A percentile compares a stretch with the other conserved stretches of the same genome.
These are phyloP conservation scores for Corynascus novoguineensis DNA, from an alignment of 495 filamentous ascomycete species.

Conservation along the genomic window DNA sequence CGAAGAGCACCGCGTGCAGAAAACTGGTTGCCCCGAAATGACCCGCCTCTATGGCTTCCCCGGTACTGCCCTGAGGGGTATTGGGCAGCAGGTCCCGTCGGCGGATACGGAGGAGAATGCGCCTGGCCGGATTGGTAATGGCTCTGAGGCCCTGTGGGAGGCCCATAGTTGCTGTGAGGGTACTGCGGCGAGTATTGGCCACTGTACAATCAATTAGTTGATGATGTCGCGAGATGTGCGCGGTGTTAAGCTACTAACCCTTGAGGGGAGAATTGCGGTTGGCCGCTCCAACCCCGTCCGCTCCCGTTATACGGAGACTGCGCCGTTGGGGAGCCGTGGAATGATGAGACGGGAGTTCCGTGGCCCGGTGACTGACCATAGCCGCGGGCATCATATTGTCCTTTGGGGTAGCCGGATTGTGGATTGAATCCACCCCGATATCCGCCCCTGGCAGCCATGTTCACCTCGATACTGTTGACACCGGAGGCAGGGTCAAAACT, in stretches of 20 bases:
- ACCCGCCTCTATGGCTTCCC: conserved; percentile 45
- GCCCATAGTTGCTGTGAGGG: conserved; percentile 49
- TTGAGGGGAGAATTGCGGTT: conserved; percentile 54
- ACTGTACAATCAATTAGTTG: conserved; percentile 23
- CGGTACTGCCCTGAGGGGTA: conserved; percentile 49
- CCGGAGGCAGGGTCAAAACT: conserved; percentile 37
- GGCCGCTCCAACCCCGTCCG: conserved; percentile 51
- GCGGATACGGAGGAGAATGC: conserved; percentile 48
- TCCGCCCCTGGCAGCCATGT: conserved; percentile 38
- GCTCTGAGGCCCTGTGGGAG: conserved; percentile 47
- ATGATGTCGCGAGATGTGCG: background rate
- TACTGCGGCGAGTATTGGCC: conserved; percentile 55
- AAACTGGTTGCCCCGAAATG: conserved; percentile 39
- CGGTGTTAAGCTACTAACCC: conserved; percentile 43
- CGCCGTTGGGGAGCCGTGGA: conserved; percentile 60
- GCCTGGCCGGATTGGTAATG: conserved; percentile 32
- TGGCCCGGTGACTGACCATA: conserved; percentile 56
- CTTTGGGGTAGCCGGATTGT: conserved; percentile 28
- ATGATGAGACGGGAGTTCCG: conserved; percentile 54
- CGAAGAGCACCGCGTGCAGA: conserved; percentile 34
- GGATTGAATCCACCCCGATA: conserved; percentile 37
- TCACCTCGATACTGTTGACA: conserved; percentile 46
- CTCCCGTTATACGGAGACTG: conserved; percentile 61
- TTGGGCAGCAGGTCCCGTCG: conserved; percentile 47
- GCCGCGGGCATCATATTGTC: conserved; percentile 35